Evolutionary conservation across 2,329 filamentous ascomycete genomes (phyloP), one percentile per base, ranked within the genome.

Genomic region (Graphilbum sp.): DNA sequence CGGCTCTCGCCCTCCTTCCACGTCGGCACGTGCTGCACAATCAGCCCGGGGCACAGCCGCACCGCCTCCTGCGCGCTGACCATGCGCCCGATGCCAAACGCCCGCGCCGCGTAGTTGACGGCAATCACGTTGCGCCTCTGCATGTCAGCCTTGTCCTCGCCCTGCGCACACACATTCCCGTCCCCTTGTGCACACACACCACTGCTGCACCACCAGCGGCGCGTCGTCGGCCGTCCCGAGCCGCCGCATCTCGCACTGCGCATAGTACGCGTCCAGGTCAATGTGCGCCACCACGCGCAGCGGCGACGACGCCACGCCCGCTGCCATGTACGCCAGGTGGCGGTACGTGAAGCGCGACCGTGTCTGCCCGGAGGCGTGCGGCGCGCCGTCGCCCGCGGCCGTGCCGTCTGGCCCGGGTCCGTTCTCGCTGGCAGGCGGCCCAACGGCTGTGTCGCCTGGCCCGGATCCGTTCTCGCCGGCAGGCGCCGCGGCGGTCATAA

Each of bases 201-300:
- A 96, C 65, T 96, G 88, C 53, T 92, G 87, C 17, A 98, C 90
- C 1, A 86, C 90, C 19, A 98, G 69, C 10, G 90, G 90, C 46
- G 76, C 71, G 41, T 85, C 72, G 43, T 83, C 76, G 13, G 79
- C 63, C 11, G 82, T 63, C 12, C 76, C 77, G 33, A 96, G 67
- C 8, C 90, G 75, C 10, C 94, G 76, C 70, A 87, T 92, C 60
- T 98, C 90, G 54, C 86, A 95, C 63, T 98, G 90, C 4, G 82
- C 81, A 56, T 98, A 98, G 59, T 98, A 98, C 30, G 88, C 88
- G 69, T 98, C 90, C 42, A 98, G 75, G 52, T 98, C 90, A 45
- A 96, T 75, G 55, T 95, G 87, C 7, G 85, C 84, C 48, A 95
- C 75, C 21, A 92, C 81, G 34, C 90, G 77, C 27, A 98, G 66